Evolutionary conservation across 2,329 filamentous ascomycete genomes (phyloP).

Genomic region (Epichloe uncinata): DNA sequence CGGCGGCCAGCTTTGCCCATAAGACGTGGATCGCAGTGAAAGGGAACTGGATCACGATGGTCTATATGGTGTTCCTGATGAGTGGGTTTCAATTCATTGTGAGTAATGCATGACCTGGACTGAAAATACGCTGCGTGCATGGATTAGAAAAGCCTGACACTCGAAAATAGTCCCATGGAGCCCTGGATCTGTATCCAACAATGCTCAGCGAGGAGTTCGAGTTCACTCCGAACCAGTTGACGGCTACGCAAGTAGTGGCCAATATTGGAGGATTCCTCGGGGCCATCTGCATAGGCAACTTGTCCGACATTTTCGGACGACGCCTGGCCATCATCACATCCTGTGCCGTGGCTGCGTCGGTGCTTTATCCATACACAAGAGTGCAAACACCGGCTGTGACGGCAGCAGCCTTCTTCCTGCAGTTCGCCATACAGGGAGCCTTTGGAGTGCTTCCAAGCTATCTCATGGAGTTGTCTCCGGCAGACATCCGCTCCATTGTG

Average conservation of each 20-base stretch:
- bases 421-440: constrained; percentile 1
- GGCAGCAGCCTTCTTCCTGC: constrained; percentile 1
- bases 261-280: constrained; percentile 2
- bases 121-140: too few species aligned
- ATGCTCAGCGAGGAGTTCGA: background rate
- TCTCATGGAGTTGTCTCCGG: background rate
- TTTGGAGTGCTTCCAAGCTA: constrained; percentile 2
- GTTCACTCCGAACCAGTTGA: background rate
- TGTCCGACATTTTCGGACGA: background rate
- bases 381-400: background rate
- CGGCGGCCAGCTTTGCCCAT: background rate
- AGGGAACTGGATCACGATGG: background rate
- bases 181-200: background rate
- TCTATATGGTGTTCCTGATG: background rate
- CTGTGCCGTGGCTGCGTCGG: background rate
- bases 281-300: background rate
- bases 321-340: constrained; percentile 1
- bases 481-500: background rate
- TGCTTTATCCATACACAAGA: constrained; percentile 1
- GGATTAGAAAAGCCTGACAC: background rate
- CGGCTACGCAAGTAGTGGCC: background rate
- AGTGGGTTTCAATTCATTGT: background rate
- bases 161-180: background rate
- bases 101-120: background rate
- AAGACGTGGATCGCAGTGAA: background rate